These are phyloP conservation scores for Boletus subcaerulescens DNA, from an alignment of 768 basidiomycete species.

Conservation along the genomic window DNA sequence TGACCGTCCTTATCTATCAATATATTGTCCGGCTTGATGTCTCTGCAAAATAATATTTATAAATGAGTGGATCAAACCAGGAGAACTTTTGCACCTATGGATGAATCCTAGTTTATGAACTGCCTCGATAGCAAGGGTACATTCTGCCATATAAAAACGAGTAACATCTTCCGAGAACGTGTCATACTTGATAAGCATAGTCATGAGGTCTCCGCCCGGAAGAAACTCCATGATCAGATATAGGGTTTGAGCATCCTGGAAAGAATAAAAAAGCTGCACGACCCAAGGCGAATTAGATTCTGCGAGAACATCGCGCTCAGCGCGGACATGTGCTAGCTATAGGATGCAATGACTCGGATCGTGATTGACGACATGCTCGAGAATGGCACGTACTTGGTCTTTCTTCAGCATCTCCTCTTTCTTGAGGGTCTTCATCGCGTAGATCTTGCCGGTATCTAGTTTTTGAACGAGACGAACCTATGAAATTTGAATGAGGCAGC, in stretches of 20 bases:
- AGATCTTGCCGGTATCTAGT: conserved; percentile 94
- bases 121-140: conserved; percentile 94
- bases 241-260: conserved; percentile 88
- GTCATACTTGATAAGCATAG: conserved; percentile 99
- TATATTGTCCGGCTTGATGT: conserved; percentile 99
- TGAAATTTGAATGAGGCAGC: neutral
- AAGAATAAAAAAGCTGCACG: conserved; percentile 96
- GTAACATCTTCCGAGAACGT: conserved; percentile 98
- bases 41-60: conserved; percentile 45
- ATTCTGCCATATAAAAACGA: conserved; percentile 98
- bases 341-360: neutral
- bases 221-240: conserved; percentile 99
- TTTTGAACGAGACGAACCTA: conserved; percentile 94
- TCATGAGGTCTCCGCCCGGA: conserved; percentile 98
- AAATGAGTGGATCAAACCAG: neutral
- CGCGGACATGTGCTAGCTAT: conserved; percentile 95
- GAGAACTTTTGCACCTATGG: conserved; percentile 62
- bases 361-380: neutral
- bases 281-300: conserved; percentile 97
- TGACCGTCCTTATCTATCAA: conserved; percentile 90
- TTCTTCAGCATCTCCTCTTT: conserved; percentile 99
- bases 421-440: conserved; percentile 97
- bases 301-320: conserved; percentile 94
- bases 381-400: conserved; percentile 69
- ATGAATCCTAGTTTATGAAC: conserved; percentile 98